Base-by-base conservation (phyloP, 805 yeast genomes). In the Pichia cephalocereana region DNA sequence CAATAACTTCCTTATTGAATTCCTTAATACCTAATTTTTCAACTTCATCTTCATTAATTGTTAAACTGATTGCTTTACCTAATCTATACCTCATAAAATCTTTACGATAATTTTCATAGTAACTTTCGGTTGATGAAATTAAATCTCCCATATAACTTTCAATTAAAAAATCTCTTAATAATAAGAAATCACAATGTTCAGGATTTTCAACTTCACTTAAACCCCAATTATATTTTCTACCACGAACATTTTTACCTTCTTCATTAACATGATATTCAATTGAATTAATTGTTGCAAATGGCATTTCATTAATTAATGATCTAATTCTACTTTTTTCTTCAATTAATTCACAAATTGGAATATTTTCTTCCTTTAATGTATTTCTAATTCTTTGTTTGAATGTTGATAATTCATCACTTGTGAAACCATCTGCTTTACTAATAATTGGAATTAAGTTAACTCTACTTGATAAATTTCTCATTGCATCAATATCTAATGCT, bases 161-260 rank as follows among this genome's bases (percentile, higher is more conserved):
- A 65, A 90, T 70, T 44, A 90, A 67, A 38, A 87, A 65, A 36
- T 79, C 74, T 54, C 86, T 77, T 53, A 90, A 71, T 51, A 71
- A 71, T 30, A 65, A 53, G 59, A 88, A 88, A 62, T 91, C 96
- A 65, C 95, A 86, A 63, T 84, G 89, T 9, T 69, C 64, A 18
- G 75, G 76, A 62, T 87, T 83, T 59, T 86, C 96, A 39, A 86
- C 84, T 60, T 89, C 96, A 14, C 86, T 86, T 23, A 77, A 64
- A 0, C 97, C 97, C 96, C 96, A 90, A 17, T 70, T 73, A 67
- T 88, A 90, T 59, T 75, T 74, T 58, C 96, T 75, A 17, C 93
- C 96, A 53, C 84, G 72, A 30, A 85, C 85, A 4, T 65, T 52
- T 32, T 72, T 65, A 10, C 81, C 80, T 10, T 67, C 67, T 4